Evolutionary conservation across 176 grass and related monocot species (phyloP), one percentile per base, ranked within the genome.

Genomic region (Areca catechu): DNA sequence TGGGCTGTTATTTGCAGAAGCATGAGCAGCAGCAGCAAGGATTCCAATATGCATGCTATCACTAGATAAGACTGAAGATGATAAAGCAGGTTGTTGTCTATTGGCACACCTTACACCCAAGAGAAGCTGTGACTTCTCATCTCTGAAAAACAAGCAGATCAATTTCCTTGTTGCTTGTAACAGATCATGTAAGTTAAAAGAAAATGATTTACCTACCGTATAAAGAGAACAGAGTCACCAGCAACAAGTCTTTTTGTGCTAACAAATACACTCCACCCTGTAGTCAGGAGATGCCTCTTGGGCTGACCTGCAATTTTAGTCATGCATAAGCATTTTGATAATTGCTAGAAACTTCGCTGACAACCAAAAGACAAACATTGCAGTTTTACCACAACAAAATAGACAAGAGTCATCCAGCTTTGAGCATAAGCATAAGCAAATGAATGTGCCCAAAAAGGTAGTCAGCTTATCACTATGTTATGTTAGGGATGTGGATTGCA

Each of bases 21-120:
- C 88, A 67, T 98, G 94, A 54, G 88, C 94, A 65, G 94, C 94
- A 54, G 94, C 94, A 80, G 94, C 94, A 30, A 98, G 73, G 68
- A 98, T 83, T 47, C 94, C 94, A 24, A 98, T 98, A 64, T 98
- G 94, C 94, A 98, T 98, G 65, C 88, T 93, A 29, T 98, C 94
- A 19, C 94, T 93, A 28, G 94, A 98, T 60, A 98, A 79, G 72
- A 98, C 94, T 53, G 94, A 98, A 34, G 94, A 98, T 64, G 94
- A 98, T 37, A 98, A 62, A 70, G 84, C 84, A 64, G 84, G 94
- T 25, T 98, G 94, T 52, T 80, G 78, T 76, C 88, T 88, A 66
- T 64, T 98, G 60, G 94, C 72, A 49, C 60, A 78, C 4, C 84
- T 81, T 71, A 89, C 81, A 63, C 88, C 94, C 77, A 98, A 85